Conservation (phyloP, 179 eudicot species). For the Amaranthus tricolor region DNA sequence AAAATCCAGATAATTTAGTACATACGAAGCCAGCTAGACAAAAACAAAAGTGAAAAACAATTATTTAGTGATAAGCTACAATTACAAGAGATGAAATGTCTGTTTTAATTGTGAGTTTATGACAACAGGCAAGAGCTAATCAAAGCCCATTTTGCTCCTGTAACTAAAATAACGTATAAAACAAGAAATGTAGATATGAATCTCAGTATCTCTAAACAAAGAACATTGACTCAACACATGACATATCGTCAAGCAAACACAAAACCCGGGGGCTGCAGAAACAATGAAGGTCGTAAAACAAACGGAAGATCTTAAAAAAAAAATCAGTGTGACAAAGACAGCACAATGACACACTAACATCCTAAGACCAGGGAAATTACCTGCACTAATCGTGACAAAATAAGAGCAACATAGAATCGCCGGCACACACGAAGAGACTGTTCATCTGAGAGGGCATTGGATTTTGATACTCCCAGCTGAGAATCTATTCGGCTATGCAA, state of each 20-base stretch:
- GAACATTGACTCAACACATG: background rate
- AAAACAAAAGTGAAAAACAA: background rate
- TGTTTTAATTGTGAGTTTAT: background rate
- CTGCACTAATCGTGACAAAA: conserved; percentile 93
- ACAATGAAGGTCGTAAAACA: background rate
- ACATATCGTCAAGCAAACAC: conserved; percentile 14
- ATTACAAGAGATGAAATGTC: background rate
- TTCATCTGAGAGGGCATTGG: conserved; percentile 64
- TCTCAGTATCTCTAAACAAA: background rate
- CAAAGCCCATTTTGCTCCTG: conserved; percentile 3
- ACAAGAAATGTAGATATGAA: background rate
- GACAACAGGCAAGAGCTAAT: background rate
- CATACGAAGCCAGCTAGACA: background rate
- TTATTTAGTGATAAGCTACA: background rate
- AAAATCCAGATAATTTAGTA: conserved; percentile 3
- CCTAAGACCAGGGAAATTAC: conserved; percentile 31
- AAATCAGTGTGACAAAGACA: background rate
- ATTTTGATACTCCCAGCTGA: conserved; percentile 41
- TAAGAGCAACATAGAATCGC: conserved; percentile 93
- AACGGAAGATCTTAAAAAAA: background rate
- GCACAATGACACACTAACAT: background rate
- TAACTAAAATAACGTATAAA: background rate
- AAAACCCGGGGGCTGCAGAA: background rate
- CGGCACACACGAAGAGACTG: conserved; percentile 83
- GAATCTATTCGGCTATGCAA: conserved; percentile 43